Base-by-base conservation (phyloP, 2,329 filamentous ascomycete species). In the Talaromyces sp. region DNA sequence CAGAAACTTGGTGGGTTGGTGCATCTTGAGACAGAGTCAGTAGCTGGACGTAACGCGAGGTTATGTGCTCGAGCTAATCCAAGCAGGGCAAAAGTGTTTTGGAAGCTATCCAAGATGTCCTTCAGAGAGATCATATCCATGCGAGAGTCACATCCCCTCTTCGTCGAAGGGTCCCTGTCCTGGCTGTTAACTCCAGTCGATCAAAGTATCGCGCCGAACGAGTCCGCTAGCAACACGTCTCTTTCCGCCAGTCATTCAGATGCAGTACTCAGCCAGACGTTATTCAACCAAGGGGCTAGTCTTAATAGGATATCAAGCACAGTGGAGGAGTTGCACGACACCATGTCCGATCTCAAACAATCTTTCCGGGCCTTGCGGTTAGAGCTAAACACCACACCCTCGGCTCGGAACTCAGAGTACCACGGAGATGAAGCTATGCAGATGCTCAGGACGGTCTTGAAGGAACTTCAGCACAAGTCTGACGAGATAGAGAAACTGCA, bases 61-160 rank as follows among this genome's bases (percentile, higher is more conserved):
- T 18, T 23, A 50, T 31, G 12, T 6, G 14, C 33, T 16, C 14
- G 14, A 21, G 28, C 23, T 23, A 50, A 46, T 39, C 42, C 21
- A n/a, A 25, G 18, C 50, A 77, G 75, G 14, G 69, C 71, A 14
- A 76, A 74, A 58, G 68, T 77, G n/a, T 71, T 77, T 21, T 77
- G 75, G 75, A 77, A 76, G 62, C 66, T 77, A 58, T 70, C 73
- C 5, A 76, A 76, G 56, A 70, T 77, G 2, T 71, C 75, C 0
- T 76, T 76, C 58, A 68, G 75, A 56, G 75, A 76, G 42, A 75
- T 77, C 7, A 72, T 77, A 21, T 75, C 74, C 1, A 77, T 77
- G 75, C 70, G 70, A 60, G 75, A 75, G 3, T 71, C 74, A 0
- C 69, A 76, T 23, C 74, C 75, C 6, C 52, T 71, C 3, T 76